These are phyloP conservation scores for Sphagnurus paluster DNA, from an alignment of 1,284 basidiomycete genomes.

Conservation along the genomic window DNA sequence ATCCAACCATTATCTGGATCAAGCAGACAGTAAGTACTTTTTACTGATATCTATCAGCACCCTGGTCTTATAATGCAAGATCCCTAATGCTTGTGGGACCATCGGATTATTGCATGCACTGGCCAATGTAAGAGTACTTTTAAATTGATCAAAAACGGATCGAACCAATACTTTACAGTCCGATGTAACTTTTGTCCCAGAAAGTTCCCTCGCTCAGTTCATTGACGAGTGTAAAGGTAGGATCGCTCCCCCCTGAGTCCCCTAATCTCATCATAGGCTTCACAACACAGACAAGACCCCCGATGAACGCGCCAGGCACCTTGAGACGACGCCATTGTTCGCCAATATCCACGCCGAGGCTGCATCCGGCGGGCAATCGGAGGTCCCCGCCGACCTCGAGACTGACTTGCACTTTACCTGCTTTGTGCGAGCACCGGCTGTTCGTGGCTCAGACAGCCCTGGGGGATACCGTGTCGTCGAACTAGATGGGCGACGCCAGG, in stretches of 20 bases:
- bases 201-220: slow-evolving; percentile 62
- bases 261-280: neutral
- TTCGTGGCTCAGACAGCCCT: slow-evolving; percentile 9
- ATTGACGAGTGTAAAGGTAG: slow-evolving; percentile 66
- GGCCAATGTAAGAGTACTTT: slow-evolving; percentile 55
- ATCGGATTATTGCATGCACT: slow-evolving; percentile 85
- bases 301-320: slow-evolving; percentile 68
- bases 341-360: slow-evolving; percentile 71
- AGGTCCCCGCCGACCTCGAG: slow-evolving; percentile 50
- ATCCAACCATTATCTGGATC: slow-evolving; percentile 70
- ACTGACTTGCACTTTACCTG: slow-evolving; percentile 85
- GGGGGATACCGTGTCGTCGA: slow-evolving; percentile 64
- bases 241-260: neutral
- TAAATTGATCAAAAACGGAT: neutral
- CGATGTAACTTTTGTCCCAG: slow-evolving; percentile 51
- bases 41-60: neutral
- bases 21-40: slow-evolving; percentile 64
- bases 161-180: slow-evolving; percentile 40
- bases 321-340: slow-evolving; percentile 78
- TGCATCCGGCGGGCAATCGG: slow-evolving; percentile 70
- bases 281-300: slow-evolving; percentile 57
- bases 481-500: slow-evolving; percentile 75
- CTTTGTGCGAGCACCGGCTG: slow-evolving; percentile 69
- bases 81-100: slow-evolving; percentile 87
- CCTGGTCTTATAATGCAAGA: slow-evolving; percentile 44